These are phyloP conservation scores for Pythium inflatum DNA, from an alignment of 352 stramenopile genomes.

Conservation along the genomic window DNA sequence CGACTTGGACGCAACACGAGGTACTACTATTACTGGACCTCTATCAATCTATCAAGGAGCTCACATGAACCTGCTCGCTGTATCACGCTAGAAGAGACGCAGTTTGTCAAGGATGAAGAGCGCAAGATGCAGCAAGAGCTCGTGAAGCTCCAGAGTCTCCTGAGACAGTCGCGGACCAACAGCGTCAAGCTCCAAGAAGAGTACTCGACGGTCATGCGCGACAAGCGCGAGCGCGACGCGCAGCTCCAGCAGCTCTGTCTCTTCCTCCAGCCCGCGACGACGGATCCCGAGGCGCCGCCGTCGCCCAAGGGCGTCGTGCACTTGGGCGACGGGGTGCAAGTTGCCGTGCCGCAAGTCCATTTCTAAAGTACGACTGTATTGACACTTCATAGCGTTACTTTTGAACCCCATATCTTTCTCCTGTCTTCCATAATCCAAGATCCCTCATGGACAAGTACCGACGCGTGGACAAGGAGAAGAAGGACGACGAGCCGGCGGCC, in stretches of 20 bases:
- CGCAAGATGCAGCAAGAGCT: slow-evolving; percentile 58
- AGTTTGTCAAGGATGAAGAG: slow-evolving; percentile 54
- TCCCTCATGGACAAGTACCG: slow-evolving; percentile 88
- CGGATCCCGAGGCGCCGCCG: too few species aligned
- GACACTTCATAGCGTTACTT: not conserved
- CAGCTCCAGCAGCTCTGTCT: slow-evolving; percentile 59
- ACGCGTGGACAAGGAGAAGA: slow-evolving; percentile 65
- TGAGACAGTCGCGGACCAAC: slow-evolving; percentile 39
- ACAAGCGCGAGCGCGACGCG: slow-evolving; percentile 57
- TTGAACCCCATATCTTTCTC: slow-evolving; percentile 15
- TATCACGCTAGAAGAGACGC: slow-evolving; percentile 63
- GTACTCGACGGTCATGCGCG: slow-evolving; percentile 46
- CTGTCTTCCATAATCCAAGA: too few species aligned
- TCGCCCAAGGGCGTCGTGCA: not conserved
- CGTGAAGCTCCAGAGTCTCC: slow-evolving; percentile 40
- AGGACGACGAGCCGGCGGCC: slow-evolving; percentile 41
- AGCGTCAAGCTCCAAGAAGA: slow-evolving; percentile 58
- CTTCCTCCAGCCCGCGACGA: slow-evolving; percentile 63
- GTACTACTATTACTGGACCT: slow-evolving; percentile 29
- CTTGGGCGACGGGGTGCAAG: slow-evolving; percentile 18
- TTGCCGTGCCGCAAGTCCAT: slow-evolving; percentile 23
- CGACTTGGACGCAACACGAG: slow-evolving; percentile 57
- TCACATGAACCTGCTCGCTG: not conserved
- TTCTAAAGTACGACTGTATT: slow-evolving; percentile 22
- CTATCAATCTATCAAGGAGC: too few species aligned